Percentiles rank a stretch among this genome's conserved stretches.
These are phyloP conservation scores for Oryza brachyantha DNA, from an alignment of 176 grass and related monocot species.

Conservation along the genomic window DNA sequence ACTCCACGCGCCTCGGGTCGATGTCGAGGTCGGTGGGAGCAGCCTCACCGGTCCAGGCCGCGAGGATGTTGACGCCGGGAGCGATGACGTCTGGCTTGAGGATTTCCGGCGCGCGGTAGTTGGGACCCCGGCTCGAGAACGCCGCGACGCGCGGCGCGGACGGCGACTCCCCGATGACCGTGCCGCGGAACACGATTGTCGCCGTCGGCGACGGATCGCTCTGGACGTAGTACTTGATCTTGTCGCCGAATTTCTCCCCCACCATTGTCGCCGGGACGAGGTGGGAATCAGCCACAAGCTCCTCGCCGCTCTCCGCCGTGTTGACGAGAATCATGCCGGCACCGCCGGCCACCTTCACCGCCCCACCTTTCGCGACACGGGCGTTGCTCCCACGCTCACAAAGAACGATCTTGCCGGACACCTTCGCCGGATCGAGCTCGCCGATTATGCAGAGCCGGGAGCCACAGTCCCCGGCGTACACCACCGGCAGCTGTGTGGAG, in stretches of 20 bases:
- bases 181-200: constrained; percentile 68
- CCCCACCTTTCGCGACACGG: constrained; percentile 65
- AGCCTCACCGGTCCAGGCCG: constrained; percentile 67
- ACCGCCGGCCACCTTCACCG: constrained; percentile 59
- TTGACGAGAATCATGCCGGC: constrained; percentile 76
- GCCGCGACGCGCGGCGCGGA: constrained; percentile 62
- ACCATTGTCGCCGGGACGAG: constrained; percentile 85
- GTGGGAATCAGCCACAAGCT: constrained; percentile 85
- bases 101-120: constrained; percentile 63
- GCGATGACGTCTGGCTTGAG: constrained; percentile 87
- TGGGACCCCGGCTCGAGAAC: constrained; percentile 84
- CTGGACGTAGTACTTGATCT: constrained; percentile 65
- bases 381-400: constrained; percentile 65
- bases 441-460: constrained; percentile 43
- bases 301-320: constrained; percentile 68
- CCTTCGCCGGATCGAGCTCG: constrained; percentile 46
- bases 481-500: constrained; percentile 47
- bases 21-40: constrained; percentile 71
- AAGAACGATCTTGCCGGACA: constrained; percentile 74
- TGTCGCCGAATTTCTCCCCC: constrained; percentile 56
- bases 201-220: constrained; percentile 61
- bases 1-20: constrained; percentile 66
- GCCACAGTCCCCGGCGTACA: constrained; percentile 57
- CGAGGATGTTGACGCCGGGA: constrained; percentile 79
- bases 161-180: constrained; percentile 54